Evolutionary conservation across 2,329 filamentous ascomycete genomes (phyloP).

Genomic region (Teratosphaeria epicoccoides): DNA sequence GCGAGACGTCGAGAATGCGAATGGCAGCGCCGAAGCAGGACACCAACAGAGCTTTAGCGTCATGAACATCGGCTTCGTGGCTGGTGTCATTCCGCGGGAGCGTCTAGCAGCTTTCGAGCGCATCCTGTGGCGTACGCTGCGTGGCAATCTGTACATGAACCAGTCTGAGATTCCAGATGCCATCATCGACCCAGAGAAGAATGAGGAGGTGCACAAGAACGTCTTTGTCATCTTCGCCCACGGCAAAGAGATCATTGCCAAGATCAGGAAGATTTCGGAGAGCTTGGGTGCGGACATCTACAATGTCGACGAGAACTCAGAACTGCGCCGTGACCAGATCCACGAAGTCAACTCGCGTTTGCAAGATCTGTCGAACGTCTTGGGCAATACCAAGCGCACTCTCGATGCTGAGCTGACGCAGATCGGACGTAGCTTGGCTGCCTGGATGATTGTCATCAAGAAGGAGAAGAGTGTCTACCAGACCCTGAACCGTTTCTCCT

Average conservation of each 20-base stretch:
- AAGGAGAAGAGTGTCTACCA: constrained; percentile 98
- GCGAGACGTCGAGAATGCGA: constrained; percentile 73
- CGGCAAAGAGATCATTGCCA: constrained; percentile 94
- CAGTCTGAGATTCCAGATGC: constrained; percentile 95
- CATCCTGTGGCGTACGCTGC: constrained; percentile 92
- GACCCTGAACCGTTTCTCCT: constrained; percentile 91
- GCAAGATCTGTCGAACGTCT: constrained; percentile 79
- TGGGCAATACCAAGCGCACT: constrained; percentile 89
- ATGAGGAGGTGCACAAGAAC: constrained; percentile 90
- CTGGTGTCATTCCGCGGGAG: constrained; percentile 87
- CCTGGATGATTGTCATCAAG: constrained; percentile 95
- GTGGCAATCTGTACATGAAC: constrained; percentile 99
- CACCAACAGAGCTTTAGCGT: constrained; percentile 57
- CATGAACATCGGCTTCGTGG: constrained; percentile 98
- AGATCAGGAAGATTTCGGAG: constrained; percentile 98
- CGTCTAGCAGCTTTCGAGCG: constrained; percentile 92
- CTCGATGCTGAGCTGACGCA: constrained; percentile 86
- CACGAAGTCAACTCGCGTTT: constrained; percentile 94
- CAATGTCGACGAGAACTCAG: constrained; percentile 93
- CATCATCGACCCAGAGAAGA: constrained; percentile 81
- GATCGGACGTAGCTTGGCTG: constrained; percentile 82
- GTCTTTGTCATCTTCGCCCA: constrained; percentile 99
- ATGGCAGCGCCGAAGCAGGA: constrained; percentile 16
- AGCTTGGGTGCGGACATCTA: constrained; percentile 93
- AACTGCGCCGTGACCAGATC: constrained; percentile 88